These are phyloP conservation scores for Candida boleticola DNA, from an alignment of 805 yeast species.

Conservation along the genomic window DNA sequence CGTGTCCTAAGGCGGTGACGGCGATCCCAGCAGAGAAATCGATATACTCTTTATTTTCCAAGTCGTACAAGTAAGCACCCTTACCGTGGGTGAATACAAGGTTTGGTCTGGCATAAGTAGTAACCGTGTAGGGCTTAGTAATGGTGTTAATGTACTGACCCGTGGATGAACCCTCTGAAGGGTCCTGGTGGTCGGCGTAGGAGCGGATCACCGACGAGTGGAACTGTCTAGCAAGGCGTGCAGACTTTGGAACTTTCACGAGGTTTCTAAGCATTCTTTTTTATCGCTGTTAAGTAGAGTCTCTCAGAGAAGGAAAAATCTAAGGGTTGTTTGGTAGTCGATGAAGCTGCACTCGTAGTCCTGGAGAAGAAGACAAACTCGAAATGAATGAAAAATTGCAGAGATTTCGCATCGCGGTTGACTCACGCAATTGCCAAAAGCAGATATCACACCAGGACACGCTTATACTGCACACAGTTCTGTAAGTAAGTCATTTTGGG, in stretches of 20 bases:
- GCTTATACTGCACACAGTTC: too few relatives aligned
- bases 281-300: background rate
- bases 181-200: conserved; percentile 24
- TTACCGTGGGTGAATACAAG: conserved; percentile 76
- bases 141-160: conserved; percentile 44
- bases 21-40: conserved; percentile 98
- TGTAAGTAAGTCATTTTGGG: too few relatives aligned
- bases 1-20: conserved; percentile 91
- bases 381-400: conserved; percentile 5
- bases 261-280: conserved; percentile 12
- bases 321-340: too few relatives aligned
- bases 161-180: conserved; percentile 29
- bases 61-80: conserved; percentile 79
- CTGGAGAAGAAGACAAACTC: too few relatives aligned
- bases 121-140: conserved; percentile 56
- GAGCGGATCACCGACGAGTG: background rate
- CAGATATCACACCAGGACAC: too few relatives aligned
- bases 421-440: conserved; percentile 22
- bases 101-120: conserved; percentile 79
- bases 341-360: too few relatives aligned
- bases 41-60: conserved; percentile 71
- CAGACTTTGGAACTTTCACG: background rate
- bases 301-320: background rate
- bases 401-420: conserved; percentile 35
- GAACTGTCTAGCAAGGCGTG: background rate